Evolutionary conservation across 2,329 filamentous ascomycete genomes (phyloP), one percentile per base, ranked within the genome.

Genomic region (Colletotrichum tofieldiae): DNA sequence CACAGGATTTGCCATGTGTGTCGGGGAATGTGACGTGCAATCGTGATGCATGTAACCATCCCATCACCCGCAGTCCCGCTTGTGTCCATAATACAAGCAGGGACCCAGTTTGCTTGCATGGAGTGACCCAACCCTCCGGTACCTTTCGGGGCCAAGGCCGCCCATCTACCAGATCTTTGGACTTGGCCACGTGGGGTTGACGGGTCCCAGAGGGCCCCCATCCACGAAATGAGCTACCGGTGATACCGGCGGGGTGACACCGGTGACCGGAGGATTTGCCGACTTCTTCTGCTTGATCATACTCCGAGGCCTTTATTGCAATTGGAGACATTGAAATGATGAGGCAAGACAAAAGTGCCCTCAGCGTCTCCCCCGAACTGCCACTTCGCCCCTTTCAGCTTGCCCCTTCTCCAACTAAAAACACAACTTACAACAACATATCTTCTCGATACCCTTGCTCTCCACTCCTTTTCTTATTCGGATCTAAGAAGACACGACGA

Each of bases 171-270:
- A 35, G 52, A 43, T 32, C 29, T 45, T 59, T 55, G 65, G 65
- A 54, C 43, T 55, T 14, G 3, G 51, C 52, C 60, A 56, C 65
- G 69, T 69, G 69, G 69, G 65, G 69, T 52, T 26, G 39, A 69
- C n/a, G 59, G 69, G 58, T 12, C 62, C 58, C 5, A 49, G 14
- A 32, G 7, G 45, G 4, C 41, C 9, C 29, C 23, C 35, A 26
- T 45, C 5, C 20, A 16, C 2, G n/a, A 58, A 63, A 72, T 69
- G 69, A 54, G 65, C 59, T 41, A 69, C 65, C 69, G 69, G 69
- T 37, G 51, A 69, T 69, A 32, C 47, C 69, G 69, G 69, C 16
- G 5, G 41, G 2, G 2, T 1, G 37, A 69, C 29, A 18, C 69
- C 69, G 69, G 65, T 20, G n/a, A 29, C 69, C 58, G 69, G 54